Evolutionary conservation across 345 rosid species (phyloP).

Genomic region (Pistacia atlantica): DNA sequence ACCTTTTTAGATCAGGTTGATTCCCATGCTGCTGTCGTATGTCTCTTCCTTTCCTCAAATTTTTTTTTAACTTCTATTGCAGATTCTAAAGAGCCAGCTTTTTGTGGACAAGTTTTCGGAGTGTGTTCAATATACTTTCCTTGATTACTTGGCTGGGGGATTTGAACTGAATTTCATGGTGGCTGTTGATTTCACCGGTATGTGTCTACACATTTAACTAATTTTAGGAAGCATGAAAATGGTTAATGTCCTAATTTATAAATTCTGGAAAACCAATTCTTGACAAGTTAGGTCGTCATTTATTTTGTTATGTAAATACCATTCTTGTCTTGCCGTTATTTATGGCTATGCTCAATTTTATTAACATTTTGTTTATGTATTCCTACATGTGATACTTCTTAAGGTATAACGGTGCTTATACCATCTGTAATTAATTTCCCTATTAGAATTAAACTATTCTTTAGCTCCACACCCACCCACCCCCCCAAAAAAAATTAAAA

Average conservation of each 20-base stretch:
- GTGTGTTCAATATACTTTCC: constrained; percentile 66
- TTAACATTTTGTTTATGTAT: background rate
- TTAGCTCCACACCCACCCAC: too few species aligned
- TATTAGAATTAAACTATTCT: background rate
- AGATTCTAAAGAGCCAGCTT: constrained; percentile 73
- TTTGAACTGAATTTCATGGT: constrained; percentile 93
- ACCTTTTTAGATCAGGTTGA: constrained; percentile 14
- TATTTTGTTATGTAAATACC: background rate
- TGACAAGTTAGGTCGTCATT: constrained; percentile 3
- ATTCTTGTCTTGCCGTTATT: constrained; percentile 12
- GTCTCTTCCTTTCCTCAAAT: constrained; percentile 4
- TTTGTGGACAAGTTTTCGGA: constrained; percentile 73
- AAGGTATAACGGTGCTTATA: background rate
- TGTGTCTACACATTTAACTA: constrained; percentile 7
- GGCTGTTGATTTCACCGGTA: constrained; percentile 96
- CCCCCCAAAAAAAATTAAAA: too few species aligned
- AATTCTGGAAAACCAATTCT: background rate
- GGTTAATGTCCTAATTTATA: too few species aligned
- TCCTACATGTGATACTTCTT: background rate
- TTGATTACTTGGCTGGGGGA: constrained; percentile 84
- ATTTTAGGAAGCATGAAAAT: constrained; percentile 5
- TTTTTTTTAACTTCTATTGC: constrained; percentile 16
- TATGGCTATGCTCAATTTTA: background rate
- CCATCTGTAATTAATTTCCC: background rate
- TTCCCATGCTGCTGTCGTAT: constrained; percentile 7